A percentile compares a stretch with the other conserved stretches of the same genome.
These are phyloP conservation scores for Fusarium caatingaense DNA, from an alignment of 2,329 filamentous ascomycete species.

Conservation along the genomic window DNA sequence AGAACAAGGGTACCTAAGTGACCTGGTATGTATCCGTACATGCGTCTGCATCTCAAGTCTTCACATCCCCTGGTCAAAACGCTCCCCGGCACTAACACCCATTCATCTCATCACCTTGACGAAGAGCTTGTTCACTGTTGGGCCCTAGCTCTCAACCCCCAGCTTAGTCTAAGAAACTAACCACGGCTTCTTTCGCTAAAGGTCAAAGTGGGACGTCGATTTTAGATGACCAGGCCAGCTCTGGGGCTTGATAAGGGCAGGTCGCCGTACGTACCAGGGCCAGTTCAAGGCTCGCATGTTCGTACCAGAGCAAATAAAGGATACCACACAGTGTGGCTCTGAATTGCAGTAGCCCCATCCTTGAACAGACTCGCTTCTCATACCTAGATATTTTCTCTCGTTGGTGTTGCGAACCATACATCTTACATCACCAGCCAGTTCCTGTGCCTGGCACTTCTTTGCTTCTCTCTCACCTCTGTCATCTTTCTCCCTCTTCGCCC, in stretches of 20 bases:
- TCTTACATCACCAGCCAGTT: constrained; percentile 44
- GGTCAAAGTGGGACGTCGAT: constrained; percentile 38
- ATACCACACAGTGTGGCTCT: constrained; percentile 44
- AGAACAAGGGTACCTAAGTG: constrained; percentile 35
- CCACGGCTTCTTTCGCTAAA: constrained; percentile 39
- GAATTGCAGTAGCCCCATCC: constrained; percentile 36
- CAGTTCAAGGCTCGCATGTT: constrained; percentile 39
- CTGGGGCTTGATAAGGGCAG: constrained; percentile 45
- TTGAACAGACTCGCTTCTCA: constrained; percentile 36
- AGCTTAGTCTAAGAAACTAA: constrained; percentile 39
- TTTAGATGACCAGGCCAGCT: constrained; percentile 36
- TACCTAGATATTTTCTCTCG: constrained; percentile 39
- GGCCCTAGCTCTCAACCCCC: constrained; percentile 39
- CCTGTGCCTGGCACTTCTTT: constrained; percentile 26
- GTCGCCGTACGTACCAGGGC: constrained; percentile 35
- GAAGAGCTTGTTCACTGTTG: constrained; percentile 36
- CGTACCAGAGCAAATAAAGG: constrained; percentile 43
- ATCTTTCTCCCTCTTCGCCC: constrained; percentile 30
- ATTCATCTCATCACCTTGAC: constrained; percentile 38
- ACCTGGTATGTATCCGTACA: constrained; percentile 37
- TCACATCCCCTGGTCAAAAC: constrained; percentile 37
- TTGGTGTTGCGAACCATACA: constrained; percentile 37
- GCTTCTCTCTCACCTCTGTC: constrained; percentile 36
- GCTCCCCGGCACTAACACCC: constrained; percentile 41
- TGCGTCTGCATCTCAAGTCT: constrained; percentile 37